phyloP scores from a whole-genome alignment of 2,329 filamentous ascomycete species.

The Paecilomyces fulvus region DNA sequence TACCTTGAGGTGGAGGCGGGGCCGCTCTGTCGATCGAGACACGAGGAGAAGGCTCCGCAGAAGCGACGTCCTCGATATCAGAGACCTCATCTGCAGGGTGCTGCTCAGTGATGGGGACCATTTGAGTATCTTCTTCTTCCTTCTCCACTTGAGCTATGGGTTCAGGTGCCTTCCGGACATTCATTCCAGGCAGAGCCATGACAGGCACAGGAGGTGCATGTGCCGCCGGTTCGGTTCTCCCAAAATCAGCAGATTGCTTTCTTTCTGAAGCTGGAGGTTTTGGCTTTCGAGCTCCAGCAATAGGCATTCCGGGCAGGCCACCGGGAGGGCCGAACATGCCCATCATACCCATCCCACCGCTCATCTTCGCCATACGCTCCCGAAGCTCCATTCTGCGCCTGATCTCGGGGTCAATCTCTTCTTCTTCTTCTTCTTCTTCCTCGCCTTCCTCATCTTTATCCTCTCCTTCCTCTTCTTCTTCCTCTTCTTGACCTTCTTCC shows the following conservation, averaged over 20 bases:
- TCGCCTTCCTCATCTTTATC: conserved; percentile 59
- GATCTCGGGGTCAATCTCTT: conserved; percentile 80
- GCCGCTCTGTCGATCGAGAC: conserved; percentile 34
- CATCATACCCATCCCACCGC: conserved; percentile 92
- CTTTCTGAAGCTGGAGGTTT: conserved; percentile 28
- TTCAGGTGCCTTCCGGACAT: conserved; percentile 43
- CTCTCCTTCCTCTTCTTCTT: conserved; percentile 38
- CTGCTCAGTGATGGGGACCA: conserved; percentile 34
- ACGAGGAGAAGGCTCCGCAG: conserved; percentile 23
- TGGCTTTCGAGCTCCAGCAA: conserved; percentile 40
- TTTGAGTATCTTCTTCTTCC: conserved; percentile 42
- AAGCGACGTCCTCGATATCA: conserved; percentile 46
- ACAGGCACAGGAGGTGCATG: conserved; percentile 43
- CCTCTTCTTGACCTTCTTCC: conserved; percentile 37
- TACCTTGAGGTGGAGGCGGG: conserved; percentile 46
- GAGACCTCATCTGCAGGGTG: conserved; percentile 40
- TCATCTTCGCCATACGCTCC: conserved; percentile 97
- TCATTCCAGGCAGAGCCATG: conserved; percentile 63
- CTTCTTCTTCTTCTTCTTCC: conserved; percentile 75
- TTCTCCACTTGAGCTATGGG: conserved; percentile 40
- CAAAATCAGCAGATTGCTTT: conserved; percentile 21
- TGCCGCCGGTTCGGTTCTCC: conserved; percentile 19
- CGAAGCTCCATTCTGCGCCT: conserved; percentile 79
- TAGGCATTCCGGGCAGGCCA: conserved; percentile 54
- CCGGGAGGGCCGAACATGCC: conserved; percentile 77